Conservation (phyloP, 805 yeast species). For the Clavispora santaluciae region DNA sequence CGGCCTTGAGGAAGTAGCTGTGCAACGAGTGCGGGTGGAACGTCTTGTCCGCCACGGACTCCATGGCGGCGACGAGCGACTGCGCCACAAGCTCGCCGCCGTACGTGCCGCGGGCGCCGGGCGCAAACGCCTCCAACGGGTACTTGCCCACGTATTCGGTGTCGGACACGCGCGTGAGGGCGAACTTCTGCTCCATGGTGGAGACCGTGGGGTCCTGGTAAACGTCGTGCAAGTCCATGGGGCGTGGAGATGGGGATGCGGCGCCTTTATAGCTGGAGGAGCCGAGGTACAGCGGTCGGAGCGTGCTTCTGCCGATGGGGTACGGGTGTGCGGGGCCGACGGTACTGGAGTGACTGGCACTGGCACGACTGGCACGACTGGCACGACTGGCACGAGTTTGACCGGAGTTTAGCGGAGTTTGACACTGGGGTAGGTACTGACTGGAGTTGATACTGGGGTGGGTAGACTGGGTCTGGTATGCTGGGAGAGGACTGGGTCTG, state of each 20-base stretch:
- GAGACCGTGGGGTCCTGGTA: constrained; percentile 9
- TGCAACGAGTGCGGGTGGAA: constrained; percentile 25
- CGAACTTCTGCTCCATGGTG: constrained; percentile 19
- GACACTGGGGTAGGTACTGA: too few relatives aligned
- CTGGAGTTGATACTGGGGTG: too few relatives aligned
- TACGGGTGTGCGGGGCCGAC: too few relatives aligned
- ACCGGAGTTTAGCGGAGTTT: too few relatives aligned
- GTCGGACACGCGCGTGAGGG: constrained; percentile 8
- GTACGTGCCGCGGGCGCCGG: constrained; percentile 22
- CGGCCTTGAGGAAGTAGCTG: constrained; percentile 25
- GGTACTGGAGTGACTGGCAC: too few relatives aligned
- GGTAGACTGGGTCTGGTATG: too few relatives aligned
- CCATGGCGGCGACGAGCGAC: constrained; percentile 26
- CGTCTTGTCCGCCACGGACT: constrained; percentile 18
- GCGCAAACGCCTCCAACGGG: constrained; percentile 20
- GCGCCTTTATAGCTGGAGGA: too few relatives aligned
- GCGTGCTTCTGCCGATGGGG: background rate
- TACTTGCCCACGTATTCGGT: constrained; percentile 19
- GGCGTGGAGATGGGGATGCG: too few relatives aligned
- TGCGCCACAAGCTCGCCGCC: constrained; percentile 28
- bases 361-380: too few relatives aligned
- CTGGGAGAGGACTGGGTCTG: too few relatives aligned
- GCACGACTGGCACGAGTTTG: too few relatives aligned
- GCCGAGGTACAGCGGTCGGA: background rate
- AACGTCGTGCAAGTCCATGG: constrained; percentile 10